Evolutionary conservation across 2,329 filamentous ascomycete genomes (phyloP), one percentile per base, ranked within the genome.

Genomic region (Arthrobotrys entomopaga): DNA sequence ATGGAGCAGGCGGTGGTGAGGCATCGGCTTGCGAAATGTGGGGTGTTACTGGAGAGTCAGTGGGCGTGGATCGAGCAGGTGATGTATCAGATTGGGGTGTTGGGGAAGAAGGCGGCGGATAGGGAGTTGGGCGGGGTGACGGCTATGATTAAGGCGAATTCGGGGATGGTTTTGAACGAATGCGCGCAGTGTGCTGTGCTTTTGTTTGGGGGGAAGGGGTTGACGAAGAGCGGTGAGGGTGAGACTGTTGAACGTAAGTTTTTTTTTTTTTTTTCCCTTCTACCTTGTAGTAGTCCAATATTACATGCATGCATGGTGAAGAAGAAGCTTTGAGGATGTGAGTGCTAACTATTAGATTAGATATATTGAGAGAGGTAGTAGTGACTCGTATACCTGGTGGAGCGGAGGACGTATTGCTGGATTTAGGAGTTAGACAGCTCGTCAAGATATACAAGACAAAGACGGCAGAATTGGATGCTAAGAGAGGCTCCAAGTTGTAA

Each of bases 1-100:
- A 87, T 92, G 81, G 89, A 92, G 15, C 90, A 92, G 80, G 88
- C 90, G 0, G 90, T 92, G 0, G 90, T 93, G 34, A 83, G 90
- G 24, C 88, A 92, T 80, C 83, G 90, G n/a, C 82, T 92, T 5
- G 90, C 90, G 10, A 91, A 90, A 79, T 86, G 86, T 2, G 90
- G 88, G 1, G 88, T 88, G 0, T 82, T 89, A 77, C 83, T 93
- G 3, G 90, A 92, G 80, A 87, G 85, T 1, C 86, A 90, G 80
- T 90, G 86, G 83, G 88, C 90, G 1, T 92, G 89, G 89, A 84
- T 91, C 2, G 90, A 92, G 81, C 85, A 88, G 74, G 89, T 91
- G 72, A 85, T 88, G 15, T 92, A 89, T 79, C 86, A 89, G 81
- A 86, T 92, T 83, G 86, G 85, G 0, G 84, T 88, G 71, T 80